Evolutionary conservation across 176 grass and related monocot species (phyloP).

Genomic region (Carex scoparia): DNA sequence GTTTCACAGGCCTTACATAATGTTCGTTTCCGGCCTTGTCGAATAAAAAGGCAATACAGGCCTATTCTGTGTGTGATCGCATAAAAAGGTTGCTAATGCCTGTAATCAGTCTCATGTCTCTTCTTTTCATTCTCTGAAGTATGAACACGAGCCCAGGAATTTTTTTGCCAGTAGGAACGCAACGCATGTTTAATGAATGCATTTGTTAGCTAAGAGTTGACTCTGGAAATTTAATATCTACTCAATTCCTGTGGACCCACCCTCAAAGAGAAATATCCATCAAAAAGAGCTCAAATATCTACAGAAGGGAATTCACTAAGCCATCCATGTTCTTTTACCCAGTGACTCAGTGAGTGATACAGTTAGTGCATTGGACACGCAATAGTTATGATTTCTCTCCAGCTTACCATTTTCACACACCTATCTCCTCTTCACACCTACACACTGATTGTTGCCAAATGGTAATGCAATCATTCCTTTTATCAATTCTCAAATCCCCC

Average conservation of each 20-base stretch:
- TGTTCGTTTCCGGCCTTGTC: too few relatives aligned
- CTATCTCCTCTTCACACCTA: conserved; percentile 13
- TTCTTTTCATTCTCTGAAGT: neutral
- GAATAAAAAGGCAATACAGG: too few relatives aligned
- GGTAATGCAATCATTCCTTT: conserved; percentile 19
- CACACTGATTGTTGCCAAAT: neutral
- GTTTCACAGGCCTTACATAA: neutral
- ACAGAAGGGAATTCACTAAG: neutral
- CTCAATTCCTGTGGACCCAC: conserved; percentile 4
- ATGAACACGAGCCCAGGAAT: neutral
- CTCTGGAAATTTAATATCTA: neutral
- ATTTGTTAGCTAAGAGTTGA: conserved; percentile 14
- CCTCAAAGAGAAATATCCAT: conserved; percentile 6
- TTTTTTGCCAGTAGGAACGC: neutral
- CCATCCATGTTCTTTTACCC: conserved; percentile 19
- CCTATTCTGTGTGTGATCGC: too few relatives aligned
- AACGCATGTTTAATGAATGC: neutral
- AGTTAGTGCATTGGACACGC: neutral
- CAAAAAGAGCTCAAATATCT: neutral
- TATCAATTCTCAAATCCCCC: conserved; percentile 14
- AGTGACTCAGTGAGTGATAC: neutral
- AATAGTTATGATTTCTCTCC: conserved; percentile 13
- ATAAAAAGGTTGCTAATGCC: too few relatives aligned
- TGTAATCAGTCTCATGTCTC: neutral
- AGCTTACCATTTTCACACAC: neutral